Evolutionary conservation across 2,329 filamentous ascomycete species (phyloP), one percentile per base, ranked within the genome.

Genomic region (Curvularia eragrostidis): DNA sequence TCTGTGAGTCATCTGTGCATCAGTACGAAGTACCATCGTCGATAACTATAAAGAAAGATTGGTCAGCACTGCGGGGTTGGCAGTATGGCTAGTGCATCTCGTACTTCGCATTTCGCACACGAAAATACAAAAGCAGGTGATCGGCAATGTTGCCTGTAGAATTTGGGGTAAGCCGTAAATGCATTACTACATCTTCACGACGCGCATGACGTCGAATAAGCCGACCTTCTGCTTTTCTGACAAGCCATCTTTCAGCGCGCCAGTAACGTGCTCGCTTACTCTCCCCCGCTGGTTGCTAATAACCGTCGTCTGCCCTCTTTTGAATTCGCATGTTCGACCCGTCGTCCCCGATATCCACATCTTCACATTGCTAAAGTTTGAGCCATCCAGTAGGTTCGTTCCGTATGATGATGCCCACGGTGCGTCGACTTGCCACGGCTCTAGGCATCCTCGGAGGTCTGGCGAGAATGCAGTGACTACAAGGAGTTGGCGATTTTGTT

Each of bases 381-480:
- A 34, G 6, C 59, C 64, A 0, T 64, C 62, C 3, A 82, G 62
- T 2, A 85, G 59, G 53, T 87, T 82, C 0, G 84, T 86, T 4
- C 80, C 82, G 68, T 86, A 88, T 0, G 81, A 84, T 7, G 77
- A 77, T 2, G 73, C 77, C 77, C 80, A 82, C 0, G 80, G 78
- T 21, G 78, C 83, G 15, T 76, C 69, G 2, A 75, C 65, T 48
- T 88, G 75, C 59, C 81, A 77, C 0, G 84, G 84, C 1, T 77
- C 76, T 0, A 84, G 82, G 1, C 83, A 82, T 6, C 78, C 78
- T 43, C 78, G 60, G 0, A 83, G 62, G n/a, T 76, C 81, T 1
- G 85, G 85, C 2, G 85, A 84, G 64, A 88, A 85, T 52, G 87
- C 84, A 0, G 84, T 87, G 0, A 82, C 79, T 0, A 88, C 78